Evolutionary conservation across 140 eudicot species (phyloP), one percentile per base, ranked within the genome.

Genomic region (Erigeron philadelphicus): DNA sequence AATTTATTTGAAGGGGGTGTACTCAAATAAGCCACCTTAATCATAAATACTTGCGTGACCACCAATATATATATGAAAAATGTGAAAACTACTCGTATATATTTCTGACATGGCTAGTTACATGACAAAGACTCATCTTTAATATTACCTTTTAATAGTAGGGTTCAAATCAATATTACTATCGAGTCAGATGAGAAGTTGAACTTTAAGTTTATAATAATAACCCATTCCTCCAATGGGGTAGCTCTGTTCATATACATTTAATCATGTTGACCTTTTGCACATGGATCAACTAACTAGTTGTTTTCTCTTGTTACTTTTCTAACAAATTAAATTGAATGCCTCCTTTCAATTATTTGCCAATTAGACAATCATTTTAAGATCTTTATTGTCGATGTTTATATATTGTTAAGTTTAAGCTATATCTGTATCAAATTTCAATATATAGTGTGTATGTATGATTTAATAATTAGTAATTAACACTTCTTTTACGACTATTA

Each of bases 261-360:
- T 76, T 68, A 76, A 61, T 62, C 46, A 46, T 5, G 76, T 69
- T 52, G 76, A 76, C 71, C 12, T 76, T 76, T 50, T 59, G 59
- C 71, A 25, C 66, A 50, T 50, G 61, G 49, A 59, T 13, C 50
- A 48, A 57, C 67, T 71, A 42, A 70, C 74, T 42, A 55, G 46
- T 13, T 8, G 55, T 11, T 17, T 2, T 46, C 40, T 44, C 25
- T 6, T n/a, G 8, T 41, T 43, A n/a, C 61, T 25, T 38, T 23
- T 16, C 15, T n/a, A 11, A 35, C 43, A 0, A 60, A 7, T 4
- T 25, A 38, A 21, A 21, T 21, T 21, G 25, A 21, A 21, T 21
- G 1, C 25, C 25, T n/a, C 25, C 25, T 21, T 21, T 21, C 25
- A 21, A 21, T 21, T 21, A 21, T 21, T 21, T 21, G 25, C 25